Conservation (phyloP, 257 asterid genomes). For the Plantago ovata region DNA sequence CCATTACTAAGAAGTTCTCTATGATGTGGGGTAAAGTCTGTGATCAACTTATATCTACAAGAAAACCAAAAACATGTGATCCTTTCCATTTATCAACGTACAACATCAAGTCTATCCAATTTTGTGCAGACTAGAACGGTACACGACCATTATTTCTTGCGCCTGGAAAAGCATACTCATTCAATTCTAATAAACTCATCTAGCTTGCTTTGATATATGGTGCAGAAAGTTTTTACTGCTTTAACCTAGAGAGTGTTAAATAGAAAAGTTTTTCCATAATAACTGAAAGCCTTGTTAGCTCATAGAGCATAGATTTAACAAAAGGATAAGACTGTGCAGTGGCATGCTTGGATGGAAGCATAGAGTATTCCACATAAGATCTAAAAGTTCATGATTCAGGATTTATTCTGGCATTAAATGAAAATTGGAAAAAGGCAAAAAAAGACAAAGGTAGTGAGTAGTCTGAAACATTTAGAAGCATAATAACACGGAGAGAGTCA, state of each 20-base stretch:
- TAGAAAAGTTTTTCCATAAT: neutral
- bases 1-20: too few species aligned
- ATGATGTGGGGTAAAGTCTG: too few species aligned
- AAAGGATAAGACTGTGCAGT: neutral
- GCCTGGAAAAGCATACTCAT: too few species aligned
- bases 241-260: neutral
- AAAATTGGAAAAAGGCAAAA: neutral
- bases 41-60: too few species aligned
- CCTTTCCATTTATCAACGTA: too few species aligned
- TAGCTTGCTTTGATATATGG: neutral
- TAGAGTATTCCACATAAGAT: conserved; percentile 7
- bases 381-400: conserved; percentile 1
- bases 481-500: neutral
- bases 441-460: neutral
- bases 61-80: too few species aligned
- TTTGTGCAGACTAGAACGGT: too few species aligned
- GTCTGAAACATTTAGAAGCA: neutral
- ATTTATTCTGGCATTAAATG: neutral
- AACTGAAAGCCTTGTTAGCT: neutral
- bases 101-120: too few species aligned
- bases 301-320: neutral
- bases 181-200: neutral
- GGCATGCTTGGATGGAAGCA: conserved; percentile 14
- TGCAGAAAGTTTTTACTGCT: neutral
- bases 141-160: too few species aligned